Evolutionary conservation across 768 basidiomycete genomes (phyloP), one percentile per base, ranked within the genome.

Genomic region (Pholiota microspora): DNA sequence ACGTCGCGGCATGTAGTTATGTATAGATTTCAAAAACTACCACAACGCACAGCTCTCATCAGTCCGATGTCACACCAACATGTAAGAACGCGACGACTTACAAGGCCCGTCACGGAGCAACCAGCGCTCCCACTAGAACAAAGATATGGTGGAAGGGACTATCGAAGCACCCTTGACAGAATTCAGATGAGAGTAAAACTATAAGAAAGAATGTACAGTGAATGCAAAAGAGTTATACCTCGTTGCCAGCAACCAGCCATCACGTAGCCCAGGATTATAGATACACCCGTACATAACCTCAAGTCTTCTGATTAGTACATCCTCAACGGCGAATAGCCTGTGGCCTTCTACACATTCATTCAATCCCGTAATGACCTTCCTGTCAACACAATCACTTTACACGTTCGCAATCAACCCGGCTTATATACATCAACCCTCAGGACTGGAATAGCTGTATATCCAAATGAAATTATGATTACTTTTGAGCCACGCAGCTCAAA

Each of bases 1-100:
- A 27, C 89, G 84, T 62, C 88, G 85, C 50, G 80, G 77, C 86
- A 89, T 89, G 35, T 55, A 42, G 40, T 42, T 42, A 42, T 42
- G 40, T 42, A 18, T 42, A 42, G 40, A 36, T 23, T 42, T 10
- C 18, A 15, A 23, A 42, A 42, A 42, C 40, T 42, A 23, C 21
- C 40, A 42, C 40, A 42, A 42, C 23, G 40, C 21, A 42, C 40
- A 42, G 40, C 4, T 38, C 40, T 42, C n/a, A 42, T 42, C 40
- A 42, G 40, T 38, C 4, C 36, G 18, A 23, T 18, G 8, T 42
- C 9, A 18, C 40, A 36, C 35, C 35, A 36, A 36, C 13, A 7
- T 35, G 12, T 16, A 23, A 21, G 40, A 21, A 42, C 16, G 40
- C 40, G 21, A n/a, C 28, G 40, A 50, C 53, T 51, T 23, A 55